Evolutionary conservation across 176 grass and related monocot species (phyloP).

Genomic region (Thinopyrum elongatum): DNA sequence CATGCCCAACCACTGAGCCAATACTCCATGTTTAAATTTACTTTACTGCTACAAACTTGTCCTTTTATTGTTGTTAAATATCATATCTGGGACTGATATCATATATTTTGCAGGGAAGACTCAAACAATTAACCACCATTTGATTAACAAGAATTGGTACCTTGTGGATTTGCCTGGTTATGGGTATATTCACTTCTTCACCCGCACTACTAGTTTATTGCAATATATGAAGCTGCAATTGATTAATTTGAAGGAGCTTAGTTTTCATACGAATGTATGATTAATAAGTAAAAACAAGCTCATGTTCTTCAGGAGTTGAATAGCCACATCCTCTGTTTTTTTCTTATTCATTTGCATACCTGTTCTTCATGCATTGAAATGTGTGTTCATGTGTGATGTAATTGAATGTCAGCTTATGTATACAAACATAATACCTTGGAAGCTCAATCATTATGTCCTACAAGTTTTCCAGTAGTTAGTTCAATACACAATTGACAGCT

Average conservation of each 20-base stretch:
- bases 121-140: slow-evolving; percentile 91
- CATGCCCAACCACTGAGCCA: no score
- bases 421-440: not conserved
- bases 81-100: not conserved
- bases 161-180: slow-evolving; percentile 96
- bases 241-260: not conserved
- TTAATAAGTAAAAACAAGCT: not conserved
- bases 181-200: slow-evolving; percentile 50
- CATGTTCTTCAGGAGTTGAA: not conserved
- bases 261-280: not conserved
- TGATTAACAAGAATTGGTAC: slow-evolving; percentile 96
- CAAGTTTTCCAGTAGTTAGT: not conserved
- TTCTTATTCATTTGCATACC: not conserved
- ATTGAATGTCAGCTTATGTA: not conserved
- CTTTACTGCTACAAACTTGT: not conserved
- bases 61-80: not conserved
- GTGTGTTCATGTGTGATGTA: not conserved
- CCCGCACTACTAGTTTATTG: not conserved
- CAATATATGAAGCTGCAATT: not conserved
- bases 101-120: slow-evolving; percentile 68
- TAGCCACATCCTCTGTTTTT: not conserved
- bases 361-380: not conserved
- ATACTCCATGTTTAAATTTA: not conserved
- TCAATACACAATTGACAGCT: not conserved
- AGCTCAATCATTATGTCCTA: not conserved